Conservation (phyloP, 1,284 basidiomycete genomes). For the Anthracocystis panici-leucophaei region DNA sequence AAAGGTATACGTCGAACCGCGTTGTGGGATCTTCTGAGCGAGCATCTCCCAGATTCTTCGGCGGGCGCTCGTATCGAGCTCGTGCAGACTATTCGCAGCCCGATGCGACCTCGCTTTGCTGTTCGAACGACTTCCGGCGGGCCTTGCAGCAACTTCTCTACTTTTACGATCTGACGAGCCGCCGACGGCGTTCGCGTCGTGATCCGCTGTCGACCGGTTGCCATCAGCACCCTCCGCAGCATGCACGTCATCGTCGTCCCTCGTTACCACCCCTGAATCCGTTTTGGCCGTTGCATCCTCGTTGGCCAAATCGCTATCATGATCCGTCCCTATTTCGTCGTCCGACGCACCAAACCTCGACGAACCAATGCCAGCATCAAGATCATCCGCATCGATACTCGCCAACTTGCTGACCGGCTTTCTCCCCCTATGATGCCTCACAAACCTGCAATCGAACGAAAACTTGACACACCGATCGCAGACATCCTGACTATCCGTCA, state of each 20-base stretch:
- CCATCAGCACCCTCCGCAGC: background rate
- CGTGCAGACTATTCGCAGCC: conserved; percentile 25
- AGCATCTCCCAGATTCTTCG: conserved; percentile 54
- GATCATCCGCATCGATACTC: conserved; percentile 30
- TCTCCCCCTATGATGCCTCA: conserved; percentile 41
- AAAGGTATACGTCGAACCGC: conserved; percentile 51
- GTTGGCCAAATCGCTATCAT: conserved; percentile 28
- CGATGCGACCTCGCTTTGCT: conserved; percentile 35
- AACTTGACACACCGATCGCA: conserved; percentile 52
- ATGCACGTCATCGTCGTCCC: conserved; percentile 2
- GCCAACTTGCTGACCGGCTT: conserved; percentile 52
- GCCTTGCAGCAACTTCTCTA: conserved; percentile 13
- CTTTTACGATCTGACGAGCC: conserved; percentile 15
- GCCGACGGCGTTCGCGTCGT: conserved; percentile 5
- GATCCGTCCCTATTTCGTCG: conserved; percentile 27
- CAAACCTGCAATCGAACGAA: conserved; percentile 46
- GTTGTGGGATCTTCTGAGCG: conserved; percentile 45
- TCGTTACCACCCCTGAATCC: background rate
- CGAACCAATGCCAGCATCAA: conserved; percentile 9
- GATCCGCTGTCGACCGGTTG: background rate
- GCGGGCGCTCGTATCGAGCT: conserved; percentile 40
- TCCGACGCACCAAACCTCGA: conserved; percentile 23
- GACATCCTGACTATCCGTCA: conserved; percentile 29
- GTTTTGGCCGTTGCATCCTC: conserved; percentile 11
- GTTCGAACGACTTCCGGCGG: conserved; percentile 18